Evolutionary conservation across 2,329 filamentous ascomycete genomes (phyloP).

Genomic region (Verticillium tricorpus): DNA sequence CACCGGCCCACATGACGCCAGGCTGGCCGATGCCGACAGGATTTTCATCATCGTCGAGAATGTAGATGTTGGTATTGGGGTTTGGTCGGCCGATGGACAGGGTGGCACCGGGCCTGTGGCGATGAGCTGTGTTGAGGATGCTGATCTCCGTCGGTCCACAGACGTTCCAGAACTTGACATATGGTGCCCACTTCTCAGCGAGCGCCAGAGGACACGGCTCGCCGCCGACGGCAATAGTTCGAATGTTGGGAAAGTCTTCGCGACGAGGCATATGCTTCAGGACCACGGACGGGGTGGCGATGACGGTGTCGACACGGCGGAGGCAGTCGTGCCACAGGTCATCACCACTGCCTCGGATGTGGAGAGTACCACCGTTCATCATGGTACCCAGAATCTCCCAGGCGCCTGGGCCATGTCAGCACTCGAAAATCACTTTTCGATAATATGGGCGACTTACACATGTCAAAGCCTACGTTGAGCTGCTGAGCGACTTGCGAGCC

Average conservation of each 20-base stretch:
- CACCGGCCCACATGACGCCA: constrained; percentile 54
- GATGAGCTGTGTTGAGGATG: constrained; percentile 4
- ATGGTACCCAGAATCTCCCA: constrained; percentile 51
- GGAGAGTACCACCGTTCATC: constrained; percentile 15
- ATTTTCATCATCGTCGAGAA: constrained; percentile 39
- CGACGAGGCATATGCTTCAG: constrained; percentile 12
- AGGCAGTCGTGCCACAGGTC: constrained; percentile 13
- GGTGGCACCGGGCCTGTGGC: constrained; percentile 26
- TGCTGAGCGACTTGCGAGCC: constrained; percentile 51
- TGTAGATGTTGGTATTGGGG: constrained; percentile 52
- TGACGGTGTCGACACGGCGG: constrained; percentile 14
- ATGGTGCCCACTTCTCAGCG: constrained; percentile 51
- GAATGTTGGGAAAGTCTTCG: constrained; percentile 13
- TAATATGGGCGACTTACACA: constrained; percentile 39
- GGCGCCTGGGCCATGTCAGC: constrained; percentile 35
- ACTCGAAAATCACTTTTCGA: neutral
- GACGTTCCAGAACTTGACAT: constrained; percentile 48
- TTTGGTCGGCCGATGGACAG: constrained; percentile 52
- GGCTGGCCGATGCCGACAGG: constrained; percentile 42
- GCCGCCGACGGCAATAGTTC: constrained; percentile 12
- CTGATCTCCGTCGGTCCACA: constrained; percentile 50
- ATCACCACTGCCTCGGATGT: constrained; percentile 14
- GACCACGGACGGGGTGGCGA: constrained; percentile 13
- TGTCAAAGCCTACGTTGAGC: constrained; percentile 56
- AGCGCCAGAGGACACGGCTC: constrained; percentile 23